These are phyloP conservation scores for Plasmopara muralis DNA, from an alignment of 352 stramenopile genomes.

Conservation along the genomic window DNA sequence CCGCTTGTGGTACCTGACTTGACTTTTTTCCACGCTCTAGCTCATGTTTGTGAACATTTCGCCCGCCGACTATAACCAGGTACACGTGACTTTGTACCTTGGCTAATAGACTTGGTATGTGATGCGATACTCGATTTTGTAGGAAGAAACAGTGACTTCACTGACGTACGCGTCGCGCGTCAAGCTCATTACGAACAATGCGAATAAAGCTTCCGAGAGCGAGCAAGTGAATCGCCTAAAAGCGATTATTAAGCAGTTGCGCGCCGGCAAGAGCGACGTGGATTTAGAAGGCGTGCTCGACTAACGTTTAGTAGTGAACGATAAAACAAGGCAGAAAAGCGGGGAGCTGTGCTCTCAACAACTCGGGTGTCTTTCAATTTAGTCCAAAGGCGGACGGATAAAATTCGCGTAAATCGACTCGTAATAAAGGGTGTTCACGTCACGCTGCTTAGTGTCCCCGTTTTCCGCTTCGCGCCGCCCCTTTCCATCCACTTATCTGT, in stretches of 20 bases:
- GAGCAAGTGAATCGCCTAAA: slow-evolving; percentile 80
- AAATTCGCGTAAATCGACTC: slow-evolving; percentile 1
- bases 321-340: slow-evolving; percentile 12
- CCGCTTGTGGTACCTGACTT: background rate
- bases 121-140: background rate
- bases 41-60: slow-evolving; percentile 90
- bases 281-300: slow-evolving; percentile 64
- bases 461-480: background rate
- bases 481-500: slow-evolving; percentile 92
- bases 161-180: slow-evolving; percentile 78
- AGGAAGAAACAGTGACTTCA: slow-evolving; percentile 82
- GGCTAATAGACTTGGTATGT: too few relatives aligned
- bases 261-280: slow-evolving; percentile 54
- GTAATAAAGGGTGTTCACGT: background rate
- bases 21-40: slow-evolving; percentile 23
- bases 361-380: slow-evolving; percentile 73
- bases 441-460: too few relatives aligned
- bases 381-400: slow-evolving; percentile 21
- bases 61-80: slow-evolving; percentile 84
- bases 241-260: slow-evolving; percentile 75
- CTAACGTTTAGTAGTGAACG: background rate
- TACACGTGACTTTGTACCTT: slow-evolving; percentile 22
- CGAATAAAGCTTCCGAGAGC: slow-evolving; percentile 82
- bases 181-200: slow-evolving; percentile 86
- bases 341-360: slow-evolving; percentile 62